Conservation (phyloP, 169 alveolate genomes). For the Fabrea salina region DNA sequence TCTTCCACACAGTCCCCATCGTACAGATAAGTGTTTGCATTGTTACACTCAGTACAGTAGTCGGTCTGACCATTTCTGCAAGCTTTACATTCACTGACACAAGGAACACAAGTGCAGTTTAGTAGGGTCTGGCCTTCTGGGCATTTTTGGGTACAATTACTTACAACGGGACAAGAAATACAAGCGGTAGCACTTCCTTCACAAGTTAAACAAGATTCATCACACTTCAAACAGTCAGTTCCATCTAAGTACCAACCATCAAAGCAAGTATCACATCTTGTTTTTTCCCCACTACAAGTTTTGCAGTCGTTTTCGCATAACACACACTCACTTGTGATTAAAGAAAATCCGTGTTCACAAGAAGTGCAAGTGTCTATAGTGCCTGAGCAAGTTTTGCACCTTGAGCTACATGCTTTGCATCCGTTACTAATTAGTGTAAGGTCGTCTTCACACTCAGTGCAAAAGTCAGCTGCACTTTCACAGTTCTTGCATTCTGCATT, state of each 20-base stretch:
- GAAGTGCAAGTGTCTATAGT: background rate
- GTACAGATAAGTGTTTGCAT: background rate
- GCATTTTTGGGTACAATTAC: too few relatives aligned
- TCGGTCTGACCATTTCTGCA: background rate
- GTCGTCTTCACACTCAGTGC: background rate
- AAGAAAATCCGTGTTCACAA: background rate
- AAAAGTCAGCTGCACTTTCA: background rate
- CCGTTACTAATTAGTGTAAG: conserved; percentile 1
- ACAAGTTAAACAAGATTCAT: conserved; percentile 6
- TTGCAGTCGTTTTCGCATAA: conserved; percentile 9
- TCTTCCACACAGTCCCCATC: conserved; percentile 7
- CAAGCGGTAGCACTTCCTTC: background rate
- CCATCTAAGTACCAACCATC: conserved; percentile 12
- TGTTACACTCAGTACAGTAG: conserved; percentile 18
- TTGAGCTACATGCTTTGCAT: conserved; percentile 1
- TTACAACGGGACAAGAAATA: background rate
- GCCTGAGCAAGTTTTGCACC: conserved; percentile 13
- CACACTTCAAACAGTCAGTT: background rate
- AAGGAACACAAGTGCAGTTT: background rate
- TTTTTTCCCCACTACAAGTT: background rate
- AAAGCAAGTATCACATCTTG: background rate
- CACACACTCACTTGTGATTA: background rate
- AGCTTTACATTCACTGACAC: conserved; percentile 6
- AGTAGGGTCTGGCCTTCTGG: too few relatives aligned
- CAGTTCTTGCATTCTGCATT: too few relatives aligned